phyloP scores from a whole-genome alignment of 2,329 filamentous ascomycete genomes.

The Diaporthe sp. region DNA sequence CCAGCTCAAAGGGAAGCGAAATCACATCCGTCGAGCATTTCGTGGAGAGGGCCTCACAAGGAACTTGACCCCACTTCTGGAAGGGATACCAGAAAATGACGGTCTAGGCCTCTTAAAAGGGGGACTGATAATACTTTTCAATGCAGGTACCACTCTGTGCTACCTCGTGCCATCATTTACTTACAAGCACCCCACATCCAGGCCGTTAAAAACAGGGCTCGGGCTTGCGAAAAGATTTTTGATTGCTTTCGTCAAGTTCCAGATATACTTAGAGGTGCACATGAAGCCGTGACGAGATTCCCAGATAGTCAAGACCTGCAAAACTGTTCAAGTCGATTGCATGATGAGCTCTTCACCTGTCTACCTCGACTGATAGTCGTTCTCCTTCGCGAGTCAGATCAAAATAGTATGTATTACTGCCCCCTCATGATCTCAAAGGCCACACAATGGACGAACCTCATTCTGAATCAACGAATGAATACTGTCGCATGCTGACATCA shows the following conservation, averaged over 20 bases:
- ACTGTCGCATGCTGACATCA: no score
- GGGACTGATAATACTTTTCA: conserved; percentile 6
- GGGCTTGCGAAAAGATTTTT: conserved; percentile 12
- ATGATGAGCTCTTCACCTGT: neutral
- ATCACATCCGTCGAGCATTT: conserved; percentile 1
- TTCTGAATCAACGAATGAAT: no score
- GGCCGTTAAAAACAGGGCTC: conserved; percentile 16
- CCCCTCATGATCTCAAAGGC: neutral
- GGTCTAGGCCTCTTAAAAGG: conserved; percentile 8
- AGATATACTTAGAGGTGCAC: neutral
- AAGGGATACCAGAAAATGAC: conserved; percentile 19
- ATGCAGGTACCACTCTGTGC: neutral
- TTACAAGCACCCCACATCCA: neutral
- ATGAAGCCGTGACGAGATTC: neutral
- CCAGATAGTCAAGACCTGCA: neutral
- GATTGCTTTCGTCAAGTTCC: neutral
- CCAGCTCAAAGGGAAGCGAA: neutral
- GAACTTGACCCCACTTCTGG: neutral
- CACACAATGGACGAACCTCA: no score
- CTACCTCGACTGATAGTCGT: conserved; percentile 13
- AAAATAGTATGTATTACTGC: neutral
- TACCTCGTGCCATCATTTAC: neutral
- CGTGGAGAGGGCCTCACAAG: neutral
- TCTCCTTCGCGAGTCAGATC: neutral
- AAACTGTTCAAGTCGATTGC: neutral